These are phyloP conservation scores for Tolypocladium paradoxum DNA, from an alignment of 2,329 filamentous ascomycete species.

Conservation along the genomic window DNA sequence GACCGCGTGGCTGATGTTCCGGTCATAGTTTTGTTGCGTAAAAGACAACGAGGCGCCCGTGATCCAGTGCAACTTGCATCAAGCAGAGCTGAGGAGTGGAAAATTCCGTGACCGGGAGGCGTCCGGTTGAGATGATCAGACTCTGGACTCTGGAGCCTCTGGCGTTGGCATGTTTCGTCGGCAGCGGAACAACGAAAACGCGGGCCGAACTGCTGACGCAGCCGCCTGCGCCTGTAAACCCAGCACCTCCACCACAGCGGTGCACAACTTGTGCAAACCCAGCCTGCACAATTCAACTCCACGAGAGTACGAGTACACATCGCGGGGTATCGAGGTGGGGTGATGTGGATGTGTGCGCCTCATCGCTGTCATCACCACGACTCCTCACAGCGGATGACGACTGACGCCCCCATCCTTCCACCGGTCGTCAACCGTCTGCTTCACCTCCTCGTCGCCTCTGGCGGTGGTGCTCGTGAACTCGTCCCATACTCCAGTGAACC, in stretches of 20 bases:
- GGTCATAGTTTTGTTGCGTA: neutral
- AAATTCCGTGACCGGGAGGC: neutral
- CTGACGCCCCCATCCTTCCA: neutral
- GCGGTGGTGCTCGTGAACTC: neutral
- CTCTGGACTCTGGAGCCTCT: too few species aligned
- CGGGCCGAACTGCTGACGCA: neutral
- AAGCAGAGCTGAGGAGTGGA: neutral
- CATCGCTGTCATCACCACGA: neutral
- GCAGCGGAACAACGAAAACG: neutral
- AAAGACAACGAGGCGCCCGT: neutral
- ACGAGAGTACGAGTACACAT: neutral
- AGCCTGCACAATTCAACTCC: neutral
- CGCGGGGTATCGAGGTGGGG: neutral
- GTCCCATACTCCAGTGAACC: neutral
- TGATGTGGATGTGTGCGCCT: neutral
- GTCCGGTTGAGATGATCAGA: neutral
- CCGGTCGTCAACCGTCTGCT: neutral
- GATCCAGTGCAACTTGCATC: neutral
- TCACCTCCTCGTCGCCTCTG: neutral
- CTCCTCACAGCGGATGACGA: neutral
- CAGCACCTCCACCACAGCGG: neutral
- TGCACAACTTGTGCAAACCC: neutral
- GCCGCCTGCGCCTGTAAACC: neutral
- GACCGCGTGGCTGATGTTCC: constrained; percentile 1
- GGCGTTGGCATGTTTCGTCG: neutral